phyloP scores from a whole-genome alignment of 306 rosid genomes.

The Fagus sylvatica region DNA sequence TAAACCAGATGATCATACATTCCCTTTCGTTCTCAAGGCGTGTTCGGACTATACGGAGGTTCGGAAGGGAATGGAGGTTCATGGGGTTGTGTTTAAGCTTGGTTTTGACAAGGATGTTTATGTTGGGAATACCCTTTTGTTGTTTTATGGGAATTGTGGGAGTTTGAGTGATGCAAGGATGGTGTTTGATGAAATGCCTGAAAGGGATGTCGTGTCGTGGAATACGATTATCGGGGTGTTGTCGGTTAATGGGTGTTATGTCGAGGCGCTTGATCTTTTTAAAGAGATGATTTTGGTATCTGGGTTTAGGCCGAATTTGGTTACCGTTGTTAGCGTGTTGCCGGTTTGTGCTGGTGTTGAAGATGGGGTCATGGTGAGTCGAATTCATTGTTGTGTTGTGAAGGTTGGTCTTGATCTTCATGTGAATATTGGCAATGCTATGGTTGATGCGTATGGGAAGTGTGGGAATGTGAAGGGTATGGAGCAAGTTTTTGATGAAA shows the following conservation, averaged over 20 bases:
- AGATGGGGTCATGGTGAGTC: constrained; percentile 46
- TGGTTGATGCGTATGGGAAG: constrained; percentile 84
- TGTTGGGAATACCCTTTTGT: constrained; percentile 74
- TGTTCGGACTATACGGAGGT: constrained; percentile 58
- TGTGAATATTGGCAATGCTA: constrained; percentile 58
- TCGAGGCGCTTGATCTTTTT: constrained; percentile 44
- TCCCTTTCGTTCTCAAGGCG: constrained; percentile 70
- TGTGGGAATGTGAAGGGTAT: constrained; percentile 62
- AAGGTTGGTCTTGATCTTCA: constrained; percentile 70
- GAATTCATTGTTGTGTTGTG: constrained; percentile 64
- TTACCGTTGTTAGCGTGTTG: constrained; percentile 56
- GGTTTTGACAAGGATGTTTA: constrained; percentile 63
- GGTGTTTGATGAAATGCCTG: constrained; percentile 76
- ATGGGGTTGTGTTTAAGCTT: constrained; percentile 61
- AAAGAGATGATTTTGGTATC: constrained; percentile 42
- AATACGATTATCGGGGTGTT: constrained; percentile 63
- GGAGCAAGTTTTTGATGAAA: constrained; percentile 66
- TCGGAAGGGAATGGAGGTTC: constrained; percentile 74
- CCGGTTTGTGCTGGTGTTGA: constrained; percentile 61
- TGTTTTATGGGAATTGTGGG: constrained; percentile 61
- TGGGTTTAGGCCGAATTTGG: constrained; percentile 55
- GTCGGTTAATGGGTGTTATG: constrained; percentile 47
- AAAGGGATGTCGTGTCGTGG: constrained; percentile 79
- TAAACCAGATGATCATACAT: constrained; percentile 65
- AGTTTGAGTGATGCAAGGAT: constrained; percentile 39